phyloP scores from a whole-genome alignment of 768 basidiomycete species.

The Lyophyllum atratum region DNA sequence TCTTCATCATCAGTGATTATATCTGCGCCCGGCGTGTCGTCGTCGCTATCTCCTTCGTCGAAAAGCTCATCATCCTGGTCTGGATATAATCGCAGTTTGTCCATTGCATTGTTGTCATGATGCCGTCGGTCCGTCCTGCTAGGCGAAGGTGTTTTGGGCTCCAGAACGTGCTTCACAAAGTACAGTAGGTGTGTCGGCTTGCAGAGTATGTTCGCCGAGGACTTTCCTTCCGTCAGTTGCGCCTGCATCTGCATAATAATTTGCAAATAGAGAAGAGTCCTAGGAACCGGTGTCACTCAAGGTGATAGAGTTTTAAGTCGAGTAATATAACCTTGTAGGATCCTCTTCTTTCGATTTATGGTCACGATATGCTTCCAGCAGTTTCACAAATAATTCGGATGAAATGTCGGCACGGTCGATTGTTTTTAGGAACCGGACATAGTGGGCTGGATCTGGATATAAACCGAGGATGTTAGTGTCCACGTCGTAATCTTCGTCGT shows the following conservation, averaged over 20 bases:
- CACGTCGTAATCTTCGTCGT: conserved; percentile 45
- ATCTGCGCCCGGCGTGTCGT: conserved; percentile 43
- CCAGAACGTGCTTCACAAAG: conserved; percentile 81
- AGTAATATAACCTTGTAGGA: conserved; percentile 48
- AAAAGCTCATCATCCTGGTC: conserved; percentile 38
- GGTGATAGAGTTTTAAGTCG: neutral
- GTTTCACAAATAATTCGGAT: conserved; percentile 70
- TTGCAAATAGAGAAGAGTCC: conserved; percentile 75
- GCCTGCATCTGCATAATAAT: conserved; percentile 82
- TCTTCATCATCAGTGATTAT: conserved; percentile 52
- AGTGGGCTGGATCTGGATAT: conserved; percentile 74
- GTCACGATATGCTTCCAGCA: conserved; percentile 70
- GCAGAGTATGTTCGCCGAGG: conserved; percentile 55
- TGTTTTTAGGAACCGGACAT: conserved; percentile 65
- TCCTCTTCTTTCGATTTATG: conserved; percentile 40
- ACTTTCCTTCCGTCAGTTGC: conserved; percentile 55
- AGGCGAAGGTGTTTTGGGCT: conserved; percentile 34
- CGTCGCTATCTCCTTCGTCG: conserved; percentile 61
- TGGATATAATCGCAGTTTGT: conserved; percentile 35
- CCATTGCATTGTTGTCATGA: conserved; percentile 1
- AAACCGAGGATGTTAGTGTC: conserved; percentile 63
- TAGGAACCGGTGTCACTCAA: conserved; percentile 24
- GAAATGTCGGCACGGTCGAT: conserved; percentile 70
- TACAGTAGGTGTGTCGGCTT: conserved; percentile 76
- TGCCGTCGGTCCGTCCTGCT: conserved; percentile 22